phyloP scores from a whole-genome alignment of 2,329 filamentous ascomycete genomes.

The Phyllosticta citriasiana region DNA sequence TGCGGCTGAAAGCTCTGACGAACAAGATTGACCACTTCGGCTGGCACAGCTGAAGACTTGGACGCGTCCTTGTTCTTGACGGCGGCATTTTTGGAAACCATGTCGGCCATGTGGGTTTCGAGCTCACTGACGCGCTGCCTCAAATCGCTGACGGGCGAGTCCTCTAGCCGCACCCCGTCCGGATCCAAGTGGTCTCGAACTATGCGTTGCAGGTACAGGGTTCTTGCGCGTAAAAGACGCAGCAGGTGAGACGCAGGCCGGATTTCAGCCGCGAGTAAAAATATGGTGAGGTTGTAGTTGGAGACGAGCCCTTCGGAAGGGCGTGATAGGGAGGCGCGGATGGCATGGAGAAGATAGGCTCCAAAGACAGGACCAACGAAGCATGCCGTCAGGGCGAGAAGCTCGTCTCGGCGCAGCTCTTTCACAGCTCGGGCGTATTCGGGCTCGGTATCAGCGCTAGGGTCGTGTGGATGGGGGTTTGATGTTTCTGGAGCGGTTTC shows the following conservation, averaged over 20 bases:
- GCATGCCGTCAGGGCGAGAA: slow-evolving; percentile 64
- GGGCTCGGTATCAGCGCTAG: slow-evolving; percentile 9
- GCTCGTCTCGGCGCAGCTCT: slow-evolving; percentile 66
- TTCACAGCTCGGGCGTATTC: slow-evolving; percentile 35
- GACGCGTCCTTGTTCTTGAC: slow-evolving; percentile 17
- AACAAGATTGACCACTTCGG: slow-evolving; percentile 43
- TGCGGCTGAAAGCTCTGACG: slow-evolving; percentile 64
- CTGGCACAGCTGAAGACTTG: slow-evolving; percentile 10
- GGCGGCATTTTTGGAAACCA: slow-evolving; percentile 19
- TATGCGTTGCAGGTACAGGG: slow-evolving; percentile 68
- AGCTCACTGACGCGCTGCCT: slow-evolving; percentile 54
- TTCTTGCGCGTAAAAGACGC: slow-evolving; percentile 67
- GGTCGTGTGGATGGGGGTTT: not conserved
- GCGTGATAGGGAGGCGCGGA: slow-evolving; percentile 69
- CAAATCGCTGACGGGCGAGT: slow-evolving; percentile 16
- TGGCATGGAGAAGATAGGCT: slow-evolving; percentile 74
- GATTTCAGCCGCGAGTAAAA: slow-evolving; percentile 77
- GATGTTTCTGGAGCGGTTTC: not conserved
- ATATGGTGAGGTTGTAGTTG: slow-evolving; percentile 87
- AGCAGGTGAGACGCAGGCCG: slow-evolving; percentile 74
- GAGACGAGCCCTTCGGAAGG: slow-evolving; percentile 82
- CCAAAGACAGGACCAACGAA: slow-evolving; percentile 69
- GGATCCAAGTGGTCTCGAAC: slow-evolving; percentile 32
- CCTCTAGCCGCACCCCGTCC: slow-evolving; percentile 19
- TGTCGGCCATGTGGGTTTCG: slow-evolving; percentile 47